phyloP scores from a whole-genome alignment of 139 green algal genomes.

The Tetraselmis striata region DNA sequence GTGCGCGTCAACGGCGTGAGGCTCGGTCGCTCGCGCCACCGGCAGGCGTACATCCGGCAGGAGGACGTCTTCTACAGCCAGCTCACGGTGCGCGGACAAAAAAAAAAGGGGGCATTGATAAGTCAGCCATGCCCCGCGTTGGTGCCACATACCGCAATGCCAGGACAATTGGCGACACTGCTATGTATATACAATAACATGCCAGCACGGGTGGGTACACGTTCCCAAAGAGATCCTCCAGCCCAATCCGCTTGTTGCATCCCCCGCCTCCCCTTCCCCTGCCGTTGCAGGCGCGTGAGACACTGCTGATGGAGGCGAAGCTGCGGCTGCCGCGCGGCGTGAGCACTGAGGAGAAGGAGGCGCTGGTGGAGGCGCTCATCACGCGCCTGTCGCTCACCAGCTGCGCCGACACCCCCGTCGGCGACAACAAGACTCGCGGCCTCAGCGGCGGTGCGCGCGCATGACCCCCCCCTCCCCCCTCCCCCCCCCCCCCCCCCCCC shows the following conservation, averaged over 20 bases:
- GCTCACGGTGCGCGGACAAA: conserved; percentile 46
- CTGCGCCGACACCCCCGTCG: conserved; percentile 56
- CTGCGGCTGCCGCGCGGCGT: conserved; percentile 50
- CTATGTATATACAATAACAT: too few relatives aligned
- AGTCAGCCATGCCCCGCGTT: too few relatives aligned
- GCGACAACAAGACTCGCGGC: conserved; percentile 58
- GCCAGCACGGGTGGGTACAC: conserved; percentile 30
- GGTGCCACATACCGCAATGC: background rate
- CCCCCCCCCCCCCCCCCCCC: too few relatives aligned
- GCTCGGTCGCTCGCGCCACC: background rate
- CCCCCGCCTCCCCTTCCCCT: too few relatives aligned
- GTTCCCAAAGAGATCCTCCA: background rate
- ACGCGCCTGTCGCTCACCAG: conserved; percentile 61
- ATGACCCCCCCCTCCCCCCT: too few relatives aligned
- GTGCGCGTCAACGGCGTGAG: conserved; percentile 8
- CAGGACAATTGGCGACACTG: conserved; percentile 13
- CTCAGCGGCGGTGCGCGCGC: conserved; percentile 43
- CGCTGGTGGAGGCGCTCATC: conserved; percentile 58
- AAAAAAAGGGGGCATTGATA: background rate
- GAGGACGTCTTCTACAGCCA: conserved; percentile 90
- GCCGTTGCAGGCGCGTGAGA: conserved; percentile 40
- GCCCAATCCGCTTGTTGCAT: too few relatives aligned
- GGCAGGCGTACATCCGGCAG: conserved; percentile 80
- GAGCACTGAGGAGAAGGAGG: conserved; percentile 19
- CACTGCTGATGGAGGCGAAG: conserved; percentile 65